Conservation (phyloP, 768 basidiomycete genomes). For the Pulveroboletus frians region DNA sequence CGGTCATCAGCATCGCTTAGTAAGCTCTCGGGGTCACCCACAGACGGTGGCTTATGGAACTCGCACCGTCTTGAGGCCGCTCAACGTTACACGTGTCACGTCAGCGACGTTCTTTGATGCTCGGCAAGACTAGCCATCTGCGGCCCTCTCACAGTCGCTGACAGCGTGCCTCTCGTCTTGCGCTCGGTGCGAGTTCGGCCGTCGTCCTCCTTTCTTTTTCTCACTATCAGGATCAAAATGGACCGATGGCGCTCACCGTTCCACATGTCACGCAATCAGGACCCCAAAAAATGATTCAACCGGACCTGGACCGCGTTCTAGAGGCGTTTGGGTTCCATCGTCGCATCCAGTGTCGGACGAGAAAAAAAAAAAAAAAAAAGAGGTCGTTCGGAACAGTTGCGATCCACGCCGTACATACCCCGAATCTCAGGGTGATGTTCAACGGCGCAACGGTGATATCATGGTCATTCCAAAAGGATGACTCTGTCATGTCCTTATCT, state of each 20-base stretch:
- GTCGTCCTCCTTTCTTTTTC: not conserved
- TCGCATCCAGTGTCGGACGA: too few species aligned
- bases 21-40: not conserved
- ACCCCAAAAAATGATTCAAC: constrained; percentile 5
- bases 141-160: not conserved
- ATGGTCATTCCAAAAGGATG: not conserved
- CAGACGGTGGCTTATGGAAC: not conserved
- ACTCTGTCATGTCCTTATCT: not conserved
- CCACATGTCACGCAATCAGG: constrained; percentile 1
- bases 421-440: too few species aligned
- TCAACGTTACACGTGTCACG: constrained; percentile 29
- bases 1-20: constrained; percentile 13
- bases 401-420: not conserved
- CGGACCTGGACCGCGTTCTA: not conserved
- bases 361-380: not conserved
- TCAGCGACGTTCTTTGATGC: constrained; percentile 5
- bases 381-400: not conserved
- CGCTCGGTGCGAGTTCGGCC: not conserved
- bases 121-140: not conserved
- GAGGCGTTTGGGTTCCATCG: not conserved
- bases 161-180: constrained; percentile 1
- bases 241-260: constrained; percentile 6
- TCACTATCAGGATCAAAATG: constrained; percentile 7
- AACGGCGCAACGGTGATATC: not conserved
- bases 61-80: constrained; percentile 5